Base-by-base conservation (phyloP, 352 stramenopile species). In the Thalassiosira livingstoniorum region DNA sequence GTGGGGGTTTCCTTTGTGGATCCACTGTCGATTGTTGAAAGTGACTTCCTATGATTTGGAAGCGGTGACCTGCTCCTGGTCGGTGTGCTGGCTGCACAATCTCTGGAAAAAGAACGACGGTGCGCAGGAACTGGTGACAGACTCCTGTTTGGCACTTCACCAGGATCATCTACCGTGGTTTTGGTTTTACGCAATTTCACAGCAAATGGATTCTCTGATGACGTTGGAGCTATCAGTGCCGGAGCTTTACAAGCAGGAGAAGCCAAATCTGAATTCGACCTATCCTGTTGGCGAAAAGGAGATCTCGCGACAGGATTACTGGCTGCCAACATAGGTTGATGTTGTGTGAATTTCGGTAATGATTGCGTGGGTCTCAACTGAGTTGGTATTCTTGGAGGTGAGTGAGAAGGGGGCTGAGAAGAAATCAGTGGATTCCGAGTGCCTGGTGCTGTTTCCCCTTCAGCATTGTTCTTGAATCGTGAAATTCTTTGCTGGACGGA, bases 101-200 rank as follows among this genome's bases (percentile, higher is more conserved):
- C n/a, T n/a, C n/a, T n/a, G n/a, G n/a, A n/a, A n/a, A n/a, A n/a
- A n/a, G n/a, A n/a, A n/a, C n/a, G n/a, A n/a, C n/a, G n/a, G n/a
- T n/a, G n/a, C n/a, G n/a, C n/a, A n/a, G n/a, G n/a, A n/a, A n/a
- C n/a, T n/a, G n/a, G n/a, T n/a, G n/a, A n/a, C n/a, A n/a, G n/a
- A n/a, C n/a, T n/a, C n/a, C n/a, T n/a, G n/a, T n/a, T n/a, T n/a
- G n/a, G n/a, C n/a, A n/a, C n/a, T n/a, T n/a, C 21, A 25, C 37
- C 10, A 65, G 27, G 3, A n/a, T 35, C 62, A 23, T 74, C 31
- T 18, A 35, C n/a, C 35, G 42, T 55, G 42, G 34, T 53, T 37
- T 68, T 65, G 11, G 66, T 78, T 35, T 83, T 83, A 5, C 58
- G 66, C n/a, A 82, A 62, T 63, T 82, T 77, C 27, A 82, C 75